A percentile compares a stretch with the other conserved stretches of the same genome.
These are phyloP conservation scores for Musa troglodytarum DNA, from an alignment of 176 grass and related monocot species.

Conservation along the genomic window DNA sequence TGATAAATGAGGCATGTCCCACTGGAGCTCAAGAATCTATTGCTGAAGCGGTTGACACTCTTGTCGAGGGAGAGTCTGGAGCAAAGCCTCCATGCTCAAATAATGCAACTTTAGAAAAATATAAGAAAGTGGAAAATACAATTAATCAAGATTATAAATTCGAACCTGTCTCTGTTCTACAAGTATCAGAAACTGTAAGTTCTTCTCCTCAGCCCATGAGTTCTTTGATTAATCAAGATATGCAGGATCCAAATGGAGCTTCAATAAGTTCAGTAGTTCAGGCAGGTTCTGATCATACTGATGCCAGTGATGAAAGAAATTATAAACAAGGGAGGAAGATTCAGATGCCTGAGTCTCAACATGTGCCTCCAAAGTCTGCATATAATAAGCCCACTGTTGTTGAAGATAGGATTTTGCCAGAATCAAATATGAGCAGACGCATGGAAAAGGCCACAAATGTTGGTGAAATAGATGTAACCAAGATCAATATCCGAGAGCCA, in stretches of 20 bases:
- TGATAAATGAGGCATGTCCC: conserved; percentile 49
- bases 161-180: conserved; percentile 18
- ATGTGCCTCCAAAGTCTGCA: not conserved
- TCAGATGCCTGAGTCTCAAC: not conserved
- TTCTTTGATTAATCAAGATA: conserved; percentile 1
- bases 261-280: not conserved
- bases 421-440: conserved; percentile 21
- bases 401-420: conserved; percentile 38
- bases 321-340: conserved; percentile 2
- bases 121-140: conserved; percentile 30
- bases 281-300: conserved; percentile 19
- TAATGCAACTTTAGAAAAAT: conserved; percentile 37
- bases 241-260: not conserved
- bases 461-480: conserved; percentile 31
- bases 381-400: conserved; percentile 8
- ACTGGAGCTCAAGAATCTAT: conserved; percentile 47
- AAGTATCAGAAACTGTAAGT: conserved; percentile 20
- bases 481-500: conserved; percentile 31
- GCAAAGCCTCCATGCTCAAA: conserved; percentile 19
- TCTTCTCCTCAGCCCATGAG: conserved; percentile 10
- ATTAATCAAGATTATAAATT: conserved; percentile 23
- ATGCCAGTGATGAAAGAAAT: not conserved
- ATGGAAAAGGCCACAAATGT: conserved; percentile 24
- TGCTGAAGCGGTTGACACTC: conserved; percentile 38
- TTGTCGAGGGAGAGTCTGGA: conserved; percentile 21